Evolutionary conservation across 169 alveolate species (phyloP), one percentile per base, ranked within the genome.

Genomic region (Plasmodium billcollinsi): DNA sequence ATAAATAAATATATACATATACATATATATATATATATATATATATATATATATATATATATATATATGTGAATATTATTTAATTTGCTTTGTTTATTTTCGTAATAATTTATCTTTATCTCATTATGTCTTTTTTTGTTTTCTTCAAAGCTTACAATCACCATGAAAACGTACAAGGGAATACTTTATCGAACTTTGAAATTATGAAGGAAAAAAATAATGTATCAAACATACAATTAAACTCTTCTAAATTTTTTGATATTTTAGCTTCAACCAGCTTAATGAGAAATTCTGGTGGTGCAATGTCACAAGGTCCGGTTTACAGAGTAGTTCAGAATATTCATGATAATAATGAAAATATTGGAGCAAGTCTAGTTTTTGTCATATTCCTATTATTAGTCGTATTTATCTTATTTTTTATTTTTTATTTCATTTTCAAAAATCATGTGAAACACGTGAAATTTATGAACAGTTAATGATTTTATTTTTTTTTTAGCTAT

Each of bases 291-390:
- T n/a, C 24, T 20, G 71, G 47, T 56, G 20, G 72, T 11, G 18
- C 50, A 24, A 29, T 45, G 11, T 29, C 66, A 24, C 47, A 20
- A 20, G 18, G 72, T 8, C 62, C 70, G 18, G 39, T 78, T 43
- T 78, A 78, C 54, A 78, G 90, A 78, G 33, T 66, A 45, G 43
- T 78, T 66, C 78, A 65, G 45, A 78, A 78, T 26, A 20, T 78
- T 21, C 90, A 78, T 58, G 90, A 78, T 43, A 54, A 78, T 70
- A 65, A 78, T 65, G 90, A 78, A 66, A 78, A 78, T 59, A 78
- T 61, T 65, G 90, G 80, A 9, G 90, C 90, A 21, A 26, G 66
- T 24, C 26, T 78, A 24, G 80, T 66, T 52, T 78, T 78, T 71
- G 14, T 78, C 67, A 67, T 78, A 26, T 78, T 78, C 21, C 15